Evolutionary conservation across 495 filamentous ascomycete genomes (phyloP).

Genomic region (Melanomma pulvis-pyrius): DNA sequence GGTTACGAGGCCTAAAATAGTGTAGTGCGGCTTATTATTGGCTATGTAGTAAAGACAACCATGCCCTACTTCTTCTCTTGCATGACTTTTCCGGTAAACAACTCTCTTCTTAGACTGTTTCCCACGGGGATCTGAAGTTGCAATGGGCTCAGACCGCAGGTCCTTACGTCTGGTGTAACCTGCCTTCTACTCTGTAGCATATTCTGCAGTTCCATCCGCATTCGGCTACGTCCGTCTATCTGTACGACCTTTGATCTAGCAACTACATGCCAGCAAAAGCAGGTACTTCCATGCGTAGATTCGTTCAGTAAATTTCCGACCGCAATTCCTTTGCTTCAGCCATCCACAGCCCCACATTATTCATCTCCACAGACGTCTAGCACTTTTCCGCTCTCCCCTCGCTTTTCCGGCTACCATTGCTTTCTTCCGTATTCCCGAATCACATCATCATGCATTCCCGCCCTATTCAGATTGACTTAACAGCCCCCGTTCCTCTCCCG

Average conservation of each 20-base stretch:
- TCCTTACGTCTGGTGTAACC: not conserved
- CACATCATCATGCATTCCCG: not conserved
- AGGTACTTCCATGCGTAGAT: not conserved
- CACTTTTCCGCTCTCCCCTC: not conserved
- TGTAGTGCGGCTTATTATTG: not conserved
- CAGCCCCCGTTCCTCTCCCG: slow-evolving; percentile 13
- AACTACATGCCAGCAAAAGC: not conserved
- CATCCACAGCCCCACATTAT: not conserved
- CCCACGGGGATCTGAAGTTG: no score
- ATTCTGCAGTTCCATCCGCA: not conserved
- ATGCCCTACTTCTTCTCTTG: not conserved
- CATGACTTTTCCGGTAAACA: not conserved
- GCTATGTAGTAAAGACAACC: not conserved
- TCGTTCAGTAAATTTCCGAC: not conserved
- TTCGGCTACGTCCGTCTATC: not conserved
- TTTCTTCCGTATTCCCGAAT: not conserved
- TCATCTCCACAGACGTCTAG: not conserved
- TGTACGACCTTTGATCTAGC: not conserved
- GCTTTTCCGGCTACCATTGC: not conserved
- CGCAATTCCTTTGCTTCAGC: not conserved
- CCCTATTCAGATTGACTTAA: slow-evolving; percentile 14
- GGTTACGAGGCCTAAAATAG: not conserved
- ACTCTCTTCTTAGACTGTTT: no score
- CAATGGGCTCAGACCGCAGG: not conserved
- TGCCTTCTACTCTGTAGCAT: not conserved